Base-by-base conservation (phyloP, 2,329 filamentous ascomycete genomes). In the Akanthomyces uredinophilus region DNA sequence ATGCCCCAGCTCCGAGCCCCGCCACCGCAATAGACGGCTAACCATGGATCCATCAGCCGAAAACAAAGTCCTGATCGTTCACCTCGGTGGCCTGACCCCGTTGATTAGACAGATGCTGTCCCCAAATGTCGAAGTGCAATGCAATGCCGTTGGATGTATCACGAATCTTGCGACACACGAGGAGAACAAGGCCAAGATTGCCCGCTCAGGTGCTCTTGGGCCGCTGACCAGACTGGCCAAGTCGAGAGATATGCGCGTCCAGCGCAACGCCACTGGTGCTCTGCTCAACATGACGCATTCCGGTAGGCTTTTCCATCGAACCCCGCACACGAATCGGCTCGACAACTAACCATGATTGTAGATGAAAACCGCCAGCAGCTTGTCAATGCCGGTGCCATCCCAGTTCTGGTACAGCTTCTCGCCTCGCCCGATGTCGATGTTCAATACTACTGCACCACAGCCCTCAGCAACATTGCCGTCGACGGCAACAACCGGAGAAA, bases 211-310 rank as follows among this genome's bases (percentile, higher is more conserved):
- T 63, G 95, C 95, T 60, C 82, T 99, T 62, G 91, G 90, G 8
- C 95, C 95, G 10, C 80, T 99, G 68, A 99, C 95, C 51, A 86
- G 91, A 66, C 80, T 99, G 63, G 95, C 95, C 65, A 98, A 96
- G 77, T 98, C 95, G 24, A 94, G 96, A 76, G 95, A 99, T 71
- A 98, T 98, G 95, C 87, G 95, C 62, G 95, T 99, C 53, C 95
- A 99, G 78, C 86, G 95, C 67, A 99, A 99, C 76, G 95, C 95
- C 63, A 99, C 95, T 1, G 95, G 95, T 60, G 95, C 95, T 51
- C 80, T 99, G 63, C 83, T 99, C 67, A 99, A 99, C 77, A 99
- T 99, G 95, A 99, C 95, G 70, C 95, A 99, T 79, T 98, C 93
- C 66, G 92, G 92, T 96, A 85, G 64, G 83, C 68, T 27, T 20